Conservation (phyloP, 192 early-diverging fungal species). For the Phycomyces nitens region DNA sequence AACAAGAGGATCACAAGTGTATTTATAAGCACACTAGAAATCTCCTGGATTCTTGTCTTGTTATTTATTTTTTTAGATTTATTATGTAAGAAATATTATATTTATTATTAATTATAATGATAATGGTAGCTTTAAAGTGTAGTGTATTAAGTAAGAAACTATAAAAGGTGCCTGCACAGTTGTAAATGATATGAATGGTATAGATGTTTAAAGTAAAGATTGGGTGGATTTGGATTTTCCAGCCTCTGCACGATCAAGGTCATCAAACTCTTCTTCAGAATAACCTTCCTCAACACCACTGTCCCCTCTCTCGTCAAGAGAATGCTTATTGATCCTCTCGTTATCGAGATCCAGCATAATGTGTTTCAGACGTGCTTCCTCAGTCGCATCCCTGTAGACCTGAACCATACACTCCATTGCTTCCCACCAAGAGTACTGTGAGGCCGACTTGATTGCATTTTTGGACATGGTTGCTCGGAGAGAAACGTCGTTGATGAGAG, state of each 20-base stretch:
- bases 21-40: too few relatives aligned
- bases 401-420: conserved; percentile 31
- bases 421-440: conserved; percentile 20
- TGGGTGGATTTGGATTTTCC: not conserved
- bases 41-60: too few relatives aligned
- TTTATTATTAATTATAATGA: too few relatives aligned
- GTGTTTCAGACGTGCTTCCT: not conserved
- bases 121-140: too few relatives aligned
- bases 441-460: conserved; percentile 9
- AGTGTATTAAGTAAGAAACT: too few relatives aligned
- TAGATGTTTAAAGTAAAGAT: not conserved
- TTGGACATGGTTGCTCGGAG: conserved; percentile 12
- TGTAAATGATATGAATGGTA: not conserved
- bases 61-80: too few relatives aligned
- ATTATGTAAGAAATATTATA: too few relatives aligned
- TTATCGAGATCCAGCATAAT: too few relatives aligned
- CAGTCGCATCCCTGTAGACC: conserved; percentile 24
- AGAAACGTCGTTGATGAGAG: not conserved
- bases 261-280: not conserved
- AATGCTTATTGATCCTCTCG: too few relatives aligned
- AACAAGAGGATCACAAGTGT: too few relatives aligned
- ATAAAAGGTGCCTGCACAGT: not conserved
- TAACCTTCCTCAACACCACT: conserved; percentile 39
- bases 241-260: too few relatives aligned
- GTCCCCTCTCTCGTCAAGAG: conserved; percentile 6